A percentile compares a stretch with the other conserved stretches of the same genome.
Conservation (phyloP, 352 stramenopile genomes). For the Phytophthora idaei region DNA sequence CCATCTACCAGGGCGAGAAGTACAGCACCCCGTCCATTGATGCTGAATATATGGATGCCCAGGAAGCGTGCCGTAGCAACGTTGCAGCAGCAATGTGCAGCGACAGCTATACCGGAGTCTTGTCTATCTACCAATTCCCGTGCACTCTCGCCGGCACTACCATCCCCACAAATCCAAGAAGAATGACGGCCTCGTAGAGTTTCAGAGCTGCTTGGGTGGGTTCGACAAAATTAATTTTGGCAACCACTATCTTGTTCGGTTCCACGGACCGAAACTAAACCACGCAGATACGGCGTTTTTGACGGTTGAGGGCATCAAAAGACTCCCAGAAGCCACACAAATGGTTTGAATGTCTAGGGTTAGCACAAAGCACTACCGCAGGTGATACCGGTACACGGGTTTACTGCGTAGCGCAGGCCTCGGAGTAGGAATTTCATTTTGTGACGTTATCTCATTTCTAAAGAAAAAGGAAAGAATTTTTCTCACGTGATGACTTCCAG, state of each 20-base stretch:
- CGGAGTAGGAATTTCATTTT: too few relatives aligned
- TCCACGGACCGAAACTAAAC: conserved; percentile 46
- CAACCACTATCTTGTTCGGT: conserved; percentile 25
- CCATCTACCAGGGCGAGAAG: conserved; percentile 34
- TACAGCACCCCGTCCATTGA: conserved; percentile 32
- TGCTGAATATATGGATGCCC: conserved; percentile 32
- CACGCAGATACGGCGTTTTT: conserved; percentile 51
- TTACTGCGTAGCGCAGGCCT: too few relatives aligned
- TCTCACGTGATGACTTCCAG: too few relatives aligned
- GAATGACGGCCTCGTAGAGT: conserved; percentile 49
- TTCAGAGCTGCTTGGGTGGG: conserved; percentile 40
- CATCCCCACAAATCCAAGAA: conserved; percentile 31
- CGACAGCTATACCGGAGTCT: conserved; percentile 34
- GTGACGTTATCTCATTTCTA: too few relatives aligned
- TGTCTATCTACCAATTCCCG: conserved; percentile 26
- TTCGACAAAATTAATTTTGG: conserved; percentile 32
- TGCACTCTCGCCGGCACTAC: conserved; percentile 21
- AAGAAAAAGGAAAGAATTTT: too few relatives aligned
- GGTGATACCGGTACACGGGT: too few relatives aligned
- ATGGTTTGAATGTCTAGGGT: conserved; percentile 44
- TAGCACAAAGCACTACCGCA: neutral
- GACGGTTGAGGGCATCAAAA: conserved; percentile 37
- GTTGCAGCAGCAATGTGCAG: conserved; percentile 48
- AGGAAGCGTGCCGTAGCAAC: conserved; percentile 34
- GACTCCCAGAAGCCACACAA: conserved; percentile 38